These are phyloP conservation scores for Leccinellum luteum DNA, from an alignment of 768 basidiomycete genomes.

Conservation along the genomic window DNA sequence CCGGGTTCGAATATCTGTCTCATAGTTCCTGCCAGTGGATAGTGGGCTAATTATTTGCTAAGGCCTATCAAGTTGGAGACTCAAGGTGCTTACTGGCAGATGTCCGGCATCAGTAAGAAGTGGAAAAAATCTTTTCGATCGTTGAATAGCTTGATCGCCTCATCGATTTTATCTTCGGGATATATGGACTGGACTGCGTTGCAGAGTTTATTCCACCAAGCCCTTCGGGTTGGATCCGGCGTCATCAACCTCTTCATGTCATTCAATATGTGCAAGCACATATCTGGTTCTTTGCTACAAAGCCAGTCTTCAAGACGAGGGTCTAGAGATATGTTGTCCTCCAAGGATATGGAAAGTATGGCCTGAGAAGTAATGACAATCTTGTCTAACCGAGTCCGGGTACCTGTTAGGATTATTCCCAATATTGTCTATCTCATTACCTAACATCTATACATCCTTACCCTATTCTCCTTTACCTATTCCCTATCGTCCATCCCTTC, in stretches of 20 bases:
- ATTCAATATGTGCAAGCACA: conserved; percentile 3
- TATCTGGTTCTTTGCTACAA: conserved; percentile 1
- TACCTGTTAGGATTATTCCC: too few relatives aligned
- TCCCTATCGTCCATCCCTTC: too few relatives aligned
- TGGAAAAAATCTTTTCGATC: background rate
- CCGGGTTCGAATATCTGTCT: background rate
- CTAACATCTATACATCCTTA: too few relatives aligned
- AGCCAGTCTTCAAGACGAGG: conserved; percentile 3
- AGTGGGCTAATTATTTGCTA: too few relatives aligned
- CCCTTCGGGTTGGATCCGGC: background rate
- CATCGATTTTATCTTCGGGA: background rate
- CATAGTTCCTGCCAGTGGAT: background rate
- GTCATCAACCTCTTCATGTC: background rate
- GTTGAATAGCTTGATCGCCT: conserved; percentile 4
- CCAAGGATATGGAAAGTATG: background rate
- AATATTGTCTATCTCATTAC: too few relatives aligned
- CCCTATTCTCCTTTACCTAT: too few relatives aligned
- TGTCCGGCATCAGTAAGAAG: background rate
- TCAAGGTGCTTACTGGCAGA: conserved; percentile 1
- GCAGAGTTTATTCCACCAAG: background rate
- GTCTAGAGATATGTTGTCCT: background rate
- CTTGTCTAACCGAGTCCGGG: background rate
- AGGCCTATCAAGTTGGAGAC: too few relatives aligned
- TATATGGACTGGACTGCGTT: background rate
- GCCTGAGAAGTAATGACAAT: background rate